A percentile compares a stretch with the other conserved stretches of the same genome.
Conservation (phyloP, 1,284 basidiomycete species). For the Ceratobasidium sp. region DNA sequence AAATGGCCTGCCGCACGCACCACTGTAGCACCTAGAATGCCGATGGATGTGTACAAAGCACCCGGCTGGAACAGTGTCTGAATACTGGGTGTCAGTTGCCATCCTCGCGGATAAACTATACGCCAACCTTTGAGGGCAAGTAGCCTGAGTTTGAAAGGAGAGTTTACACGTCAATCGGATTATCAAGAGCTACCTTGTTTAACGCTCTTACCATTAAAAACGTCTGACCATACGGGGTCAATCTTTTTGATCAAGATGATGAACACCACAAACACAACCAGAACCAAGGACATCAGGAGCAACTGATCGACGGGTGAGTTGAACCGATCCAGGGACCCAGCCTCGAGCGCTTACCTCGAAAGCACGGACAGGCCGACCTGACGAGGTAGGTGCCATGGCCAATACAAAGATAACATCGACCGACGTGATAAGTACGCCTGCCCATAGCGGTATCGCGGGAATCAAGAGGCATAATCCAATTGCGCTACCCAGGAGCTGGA, state of each 20-base stretch:
- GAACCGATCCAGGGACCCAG: constrained; percentile 63
- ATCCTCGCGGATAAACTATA: background rate
- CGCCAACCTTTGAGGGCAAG: constrained; percentile 38
- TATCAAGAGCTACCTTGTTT: background rate
- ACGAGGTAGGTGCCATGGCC: constrained; percentile 58
- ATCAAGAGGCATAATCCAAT: constrained; percentile 86
- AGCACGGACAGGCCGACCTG: constrained; percentile 67
- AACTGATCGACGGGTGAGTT: constrained; percentile 60
- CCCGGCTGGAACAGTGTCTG: constrained; percentile 70
- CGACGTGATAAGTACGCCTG: constrained; percentile 85
- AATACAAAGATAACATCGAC: constrained; percentile 86
- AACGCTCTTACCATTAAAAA: constrained; percentile 81
- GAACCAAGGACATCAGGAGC: constrained; percentile 61
- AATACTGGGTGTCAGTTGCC: background rate
- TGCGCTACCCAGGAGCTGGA: constrained; percentile 78
- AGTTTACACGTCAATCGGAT: constrained; percentile 10
- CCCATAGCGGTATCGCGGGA: constrained; percentile 82
- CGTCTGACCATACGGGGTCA: constrained; percentile 78
- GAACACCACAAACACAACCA: constrained; percentile 86
- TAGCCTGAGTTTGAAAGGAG: constrained; percentile 23
- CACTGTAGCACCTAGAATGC: constrained; percentile 85
- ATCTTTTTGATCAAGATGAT: constrained; percentile 76
- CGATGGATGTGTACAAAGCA: constrained; percentile 86
- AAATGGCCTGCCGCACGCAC: constrained; percentile 58
- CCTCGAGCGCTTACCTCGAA: constrained; percentile 69